These are phyloP conservation scores for Syzygium aromaticum DNA, from an alignment of 345 rosid species.

Conservation along the genomic window DNA sequence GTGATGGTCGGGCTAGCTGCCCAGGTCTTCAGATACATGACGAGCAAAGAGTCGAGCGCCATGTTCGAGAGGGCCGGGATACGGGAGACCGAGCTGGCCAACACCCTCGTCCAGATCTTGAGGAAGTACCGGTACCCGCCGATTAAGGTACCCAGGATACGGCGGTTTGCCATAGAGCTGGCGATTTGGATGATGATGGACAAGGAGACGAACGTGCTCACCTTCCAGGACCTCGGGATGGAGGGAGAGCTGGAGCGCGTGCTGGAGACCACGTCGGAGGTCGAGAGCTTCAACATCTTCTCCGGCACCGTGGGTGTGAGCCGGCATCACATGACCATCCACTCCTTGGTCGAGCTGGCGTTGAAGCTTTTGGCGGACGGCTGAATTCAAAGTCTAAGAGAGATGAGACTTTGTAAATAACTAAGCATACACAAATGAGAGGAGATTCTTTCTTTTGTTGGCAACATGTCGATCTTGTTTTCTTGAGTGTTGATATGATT, in stretches of 20 bases:
- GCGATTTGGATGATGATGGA: not conserved
- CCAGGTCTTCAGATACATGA: slow-evolving; percentile 55
- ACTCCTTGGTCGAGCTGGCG: not conserved
- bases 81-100: slow-evolving; percentile 35
- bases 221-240: not conserved
- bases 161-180: slow-evolving; percentile 73
- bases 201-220: not conserved
- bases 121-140: slow-evolving; percentile 46
- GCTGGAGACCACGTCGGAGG: not conserved
- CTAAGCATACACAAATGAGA: not conserved
- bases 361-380: not conserved
- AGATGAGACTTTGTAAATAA: not conserved
- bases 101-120: slow-evolving; percentile 39
- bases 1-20: slow-evolving; percentile 72
- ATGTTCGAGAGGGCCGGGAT: slow-evolving; percentile 38
- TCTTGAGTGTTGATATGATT: not conserved
- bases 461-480: not conserved
- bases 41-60: slow-evolving; percentile 32
- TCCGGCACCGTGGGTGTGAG: not conserved
- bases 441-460: not conserved
- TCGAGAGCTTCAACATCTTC: slow-evolving; percentile 4
- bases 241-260: not conserved
- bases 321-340: not conserved
- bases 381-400: not conserved
- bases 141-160: slow-evolving; percentile 66